These are phyloP conservation scores for Claviceps quebecensis DNA, from an alignment of 2,329 filamentous ascomycete genomes.

Conservation along the genomic window DNA sequence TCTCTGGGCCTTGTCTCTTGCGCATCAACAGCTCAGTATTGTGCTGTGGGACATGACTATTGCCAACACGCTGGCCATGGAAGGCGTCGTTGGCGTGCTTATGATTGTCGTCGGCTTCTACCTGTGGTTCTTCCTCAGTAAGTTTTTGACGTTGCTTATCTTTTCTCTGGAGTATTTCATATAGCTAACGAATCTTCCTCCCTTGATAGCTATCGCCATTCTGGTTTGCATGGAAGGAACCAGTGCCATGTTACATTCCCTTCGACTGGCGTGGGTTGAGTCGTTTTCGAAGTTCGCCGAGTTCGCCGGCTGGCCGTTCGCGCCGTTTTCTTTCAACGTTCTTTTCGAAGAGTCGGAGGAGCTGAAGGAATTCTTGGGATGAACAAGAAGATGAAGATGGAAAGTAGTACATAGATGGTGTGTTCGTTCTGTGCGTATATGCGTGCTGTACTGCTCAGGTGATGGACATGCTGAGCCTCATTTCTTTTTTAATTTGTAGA, in stretches of 20 bases:
- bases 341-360: conserved; percentile 71
- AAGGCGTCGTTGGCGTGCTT: conserved; percentile 57
- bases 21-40: conserved; percentile 92
- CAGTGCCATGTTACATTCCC: conserved; percentile 84
- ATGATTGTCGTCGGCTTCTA: conserved; percentile 73
- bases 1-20: conserved; percentile 92
- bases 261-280: conserved; percentile 91
- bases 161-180: not conserved
- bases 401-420: not conserved
- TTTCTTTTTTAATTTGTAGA: conserved; percentile 16
- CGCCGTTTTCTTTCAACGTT: conserved; percentile 76
- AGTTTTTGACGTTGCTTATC: conserved; percentile 9
- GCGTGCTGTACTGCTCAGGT: not conserved
- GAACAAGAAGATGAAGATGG: not conserved
- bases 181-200: conserved; percentile 12
- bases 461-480: conserved; percentile 4
- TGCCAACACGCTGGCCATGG: conserved; percentile 54
- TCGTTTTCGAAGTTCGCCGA: conserved; percentile 97
- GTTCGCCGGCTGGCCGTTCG: conserved; percentile 74
- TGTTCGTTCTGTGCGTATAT: not conserved
- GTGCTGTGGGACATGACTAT: conserved; percentile 97
- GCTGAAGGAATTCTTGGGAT: conserved; percentile 41
- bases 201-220: conserved; percentile 34
- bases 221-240: conserved; percentile 93
- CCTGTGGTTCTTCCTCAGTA: conserved; percentile 76